Conservation (phyloP, 2,329 filamentous ascomycete genomes). For the Aspergillus carbonarius region DNA sequence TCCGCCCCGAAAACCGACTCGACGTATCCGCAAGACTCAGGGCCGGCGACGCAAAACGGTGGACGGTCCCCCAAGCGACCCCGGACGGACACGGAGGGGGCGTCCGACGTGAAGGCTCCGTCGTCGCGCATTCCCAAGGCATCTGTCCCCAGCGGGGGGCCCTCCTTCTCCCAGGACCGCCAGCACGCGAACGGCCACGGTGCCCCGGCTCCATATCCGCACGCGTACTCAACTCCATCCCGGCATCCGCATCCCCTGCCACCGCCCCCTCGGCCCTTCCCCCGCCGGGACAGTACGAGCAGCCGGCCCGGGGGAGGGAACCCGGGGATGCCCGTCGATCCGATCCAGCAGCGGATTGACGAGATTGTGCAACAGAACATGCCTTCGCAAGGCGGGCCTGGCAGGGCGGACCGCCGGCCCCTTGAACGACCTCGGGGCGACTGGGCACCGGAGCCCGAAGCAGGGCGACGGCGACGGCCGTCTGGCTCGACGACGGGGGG, state of each 20-base stretch:
- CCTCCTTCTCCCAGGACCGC: slow-evolving; percentile 15
- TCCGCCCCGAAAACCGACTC: slow-evolving; percentile 14
- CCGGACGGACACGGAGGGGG: slow-evolving; percentile 27
- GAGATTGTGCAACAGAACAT: slow-evolving; percentile 34
- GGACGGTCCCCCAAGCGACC: slow-evolving; percentile 40
- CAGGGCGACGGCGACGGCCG: slow-evolving; percentile 13
- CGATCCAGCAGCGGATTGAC: slow-evolving; percentile 39
- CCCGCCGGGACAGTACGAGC: slow-evolving; percentile 17
- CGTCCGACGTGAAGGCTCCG: slow-evolving; percentile 2
- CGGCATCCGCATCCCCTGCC: slow-evolving; percentile 24
- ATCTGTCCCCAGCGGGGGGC: slow-evolving; percentile 6
- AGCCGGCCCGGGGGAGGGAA: slow-evolving; percentile 7
- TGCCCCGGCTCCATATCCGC: slow-evolving; percentile 10
- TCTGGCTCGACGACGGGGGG: slow-evolving; percentile 9
- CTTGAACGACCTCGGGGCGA: slow-evolving; percentile 20
- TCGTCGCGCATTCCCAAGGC: slow-evolving; percentile 13
- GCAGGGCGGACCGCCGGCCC: slow-evolving; percentile 14
- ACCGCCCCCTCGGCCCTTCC: slow-evolving; percentile 17
- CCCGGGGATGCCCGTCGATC: slow-evolving; percentile 21
- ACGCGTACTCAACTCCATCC: slow-evolving; percentile 10
- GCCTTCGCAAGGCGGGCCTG: slow-evolving; percentile 8
- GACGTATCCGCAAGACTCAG: slow-evolving; percentile 6
- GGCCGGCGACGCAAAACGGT: slow-evolving; percentile 22
- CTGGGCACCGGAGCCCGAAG: slow-evolving; percentile 19
- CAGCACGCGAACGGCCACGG: slow-evolving; percentile 19